Conservation (phyloP, 163 green algal species). For the Smithsoniella earleae region DNA sequence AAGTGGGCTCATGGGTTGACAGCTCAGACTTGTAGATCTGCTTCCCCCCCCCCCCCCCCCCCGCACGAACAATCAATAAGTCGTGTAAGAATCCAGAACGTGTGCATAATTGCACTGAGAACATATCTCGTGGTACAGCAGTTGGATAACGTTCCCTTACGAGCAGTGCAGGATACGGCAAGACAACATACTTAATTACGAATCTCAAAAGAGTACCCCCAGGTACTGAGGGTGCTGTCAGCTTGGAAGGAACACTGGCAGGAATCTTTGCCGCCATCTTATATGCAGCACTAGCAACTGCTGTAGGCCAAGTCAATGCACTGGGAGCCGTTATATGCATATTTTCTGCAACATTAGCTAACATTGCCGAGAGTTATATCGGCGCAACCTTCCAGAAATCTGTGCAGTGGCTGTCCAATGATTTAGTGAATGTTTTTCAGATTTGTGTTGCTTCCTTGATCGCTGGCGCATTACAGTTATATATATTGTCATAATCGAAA, state of each 20-base stretch:
- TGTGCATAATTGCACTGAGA: too few species aligned
- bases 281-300: conserved; percentile 46
- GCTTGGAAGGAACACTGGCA: conserved; percentile 78
- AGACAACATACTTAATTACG: conserved; percentile 88
- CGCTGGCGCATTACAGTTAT: conserved; percentile 42
- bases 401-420: conserved; percentile 82
- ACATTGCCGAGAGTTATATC: conserved; percentile 84
- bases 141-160: too few species aligned
- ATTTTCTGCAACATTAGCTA: conserved; percentile 65
- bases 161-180: conserved; percentile 80
- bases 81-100: not conserved
- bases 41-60: too few species aligned
- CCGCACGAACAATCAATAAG: too few species aligned
- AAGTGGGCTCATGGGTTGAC: not conserved
- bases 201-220: conserved; percentile 73
- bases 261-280: conserved; percentile 57
- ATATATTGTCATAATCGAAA: too few species aligned
- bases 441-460: conserved; percentile 76
- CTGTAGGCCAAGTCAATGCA: conserved; percentile 49
- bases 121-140: too few species aligned
- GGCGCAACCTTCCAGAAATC: conserved; percentile 75
- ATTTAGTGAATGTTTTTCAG: conserved; percentile 92
- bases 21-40: too few species aligned
- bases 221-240: conserved; percentile 94
- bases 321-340: conserved; percentile 40